These are phyloP conservation scores for Lachnellula suecica DNA, from an alignment of 2,329 filamentous ascomycete species.

Conservation along the genomic window DNA sequence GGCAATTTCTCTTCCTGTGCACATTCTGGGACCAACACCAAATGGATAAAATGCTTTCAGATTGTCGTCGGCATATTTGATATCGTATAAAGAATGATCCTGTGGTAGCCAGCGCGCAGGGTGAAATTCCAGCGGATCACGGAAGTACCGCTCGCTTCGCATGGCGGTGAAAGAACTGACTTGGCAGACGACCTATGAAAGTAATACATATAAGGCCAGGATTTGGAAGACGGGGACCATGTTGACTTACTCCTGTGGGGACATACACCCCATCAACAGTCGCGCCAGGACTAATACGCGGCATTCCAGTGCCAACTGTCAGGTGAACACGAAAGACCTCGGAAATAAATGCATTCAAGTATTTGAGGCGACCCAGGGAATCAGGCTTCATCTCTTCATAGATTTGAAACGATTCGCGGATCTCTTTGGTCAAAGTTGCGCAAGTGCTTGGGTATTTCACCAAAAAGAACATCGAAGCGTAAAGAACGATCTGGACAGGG, in stretches of 20 bases:
- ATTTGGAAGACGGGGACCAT: background rate
- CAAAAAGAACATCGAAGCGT: constrained; percentile 1
- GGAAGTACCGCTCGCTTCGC: constrained; percentile 3
- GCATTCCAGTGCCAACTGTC: background rate
- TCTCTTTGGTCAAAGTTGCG: background rate
- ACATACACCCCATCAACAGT: constrained; percentile 11
- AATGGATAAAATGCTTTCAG: constrained; percentile 3
- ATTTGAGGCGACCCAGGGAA: background rate
- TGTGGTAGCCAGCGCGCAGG: constrained; percentile 13
- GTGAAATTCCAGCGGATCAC: constrained; percentile 3
- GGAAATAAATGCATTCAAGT: background rate
- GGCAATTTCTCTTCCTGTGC: constrained; percentile 9
- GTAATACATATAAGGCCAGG: background rate
- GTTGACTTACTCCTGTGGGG: constrained; percentile 7
- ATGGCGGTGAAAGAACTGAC: background rate
- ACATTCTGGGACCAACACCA: constrained; percentile 8
- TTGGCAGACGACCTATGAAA: background rate
- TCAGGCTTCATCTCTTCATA: constrained; percentile 2
- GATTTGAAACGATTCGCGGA: background rate
- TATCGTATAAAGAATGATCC: constrained; percentile 6
- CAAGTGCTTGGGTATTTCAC: background rate
- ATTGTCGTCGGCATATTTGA: constrained; percentile 4
- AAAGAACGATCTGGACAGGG: constrained; percentile 2
- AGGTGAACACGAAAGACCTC: background rate
- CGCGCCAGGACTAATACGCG: constrained; percentile 11